A percentile compares a stretch with the other conserved stretches of the same genome.
Conservation (phyloP, 495 filamentous ascomycete species). For the Xylaria bambusicola region DNA sequence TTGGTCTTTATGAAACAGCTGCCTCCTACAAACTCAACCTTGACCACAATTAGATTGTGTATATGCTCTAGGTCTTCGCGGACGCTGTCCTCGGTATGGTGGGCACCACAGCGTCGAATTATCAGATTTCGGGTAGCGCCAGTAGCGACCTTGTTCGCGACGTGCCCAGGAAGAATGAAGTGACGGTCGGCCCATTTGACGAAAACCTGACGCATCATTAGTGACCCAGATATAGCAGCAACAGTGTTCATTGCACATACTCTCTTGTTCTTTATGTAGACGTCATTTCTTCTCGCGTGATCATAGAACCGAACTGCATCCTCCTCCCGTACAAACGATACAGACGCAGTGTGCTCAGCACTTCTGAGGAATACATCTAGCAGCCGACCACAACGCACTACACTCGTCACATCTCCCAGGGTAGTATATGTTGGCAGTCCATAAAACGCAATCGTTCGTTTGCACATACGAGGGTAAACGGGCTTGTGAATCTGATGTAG, state of each 20-base stretch:
- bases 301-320: conserved; percentile 65
- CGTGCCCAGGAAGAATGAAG: conserved; percentile 66
- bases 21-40: conserved; percentile 57
- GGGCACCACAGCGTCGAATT: conserved; percentile 57
- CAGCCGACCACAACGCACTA: conserved; percentile 68
- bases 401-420: conserved; percentile 65
- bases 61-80: conserved; percentile 82
- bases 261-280: conserved; percentile 69
- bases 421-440: conserved; percentile 66
- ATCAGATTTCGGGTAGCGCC: conserved; percentile 82
- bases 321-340: conserved; percentile 70
- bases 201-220: conserved; percentile 20
- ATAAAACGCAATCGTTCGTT: conserved; percentile 63
- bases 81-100: conserved; percentile 64
- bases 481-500: conserved; percentile 10
- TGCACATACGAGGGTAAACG: conserved; percentile 45
- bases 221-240: not conserved
- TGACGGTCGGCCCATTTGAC: conserved; percentile 57
- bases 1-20: conserved; percentile 72
- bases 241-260: conserved; percentile 47
- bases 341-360: conserved; percentile 62
- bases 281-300: conserved; percentile 63
- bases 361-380: conserved; percentile 67
- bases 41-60: conserved; percentile 72
- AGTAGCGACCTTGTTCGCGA: conserved; percentile 63